Evolutionary conservation across 805 yeast species (phyloP).

Genomic region (Myxozyma udenii): DNA sequence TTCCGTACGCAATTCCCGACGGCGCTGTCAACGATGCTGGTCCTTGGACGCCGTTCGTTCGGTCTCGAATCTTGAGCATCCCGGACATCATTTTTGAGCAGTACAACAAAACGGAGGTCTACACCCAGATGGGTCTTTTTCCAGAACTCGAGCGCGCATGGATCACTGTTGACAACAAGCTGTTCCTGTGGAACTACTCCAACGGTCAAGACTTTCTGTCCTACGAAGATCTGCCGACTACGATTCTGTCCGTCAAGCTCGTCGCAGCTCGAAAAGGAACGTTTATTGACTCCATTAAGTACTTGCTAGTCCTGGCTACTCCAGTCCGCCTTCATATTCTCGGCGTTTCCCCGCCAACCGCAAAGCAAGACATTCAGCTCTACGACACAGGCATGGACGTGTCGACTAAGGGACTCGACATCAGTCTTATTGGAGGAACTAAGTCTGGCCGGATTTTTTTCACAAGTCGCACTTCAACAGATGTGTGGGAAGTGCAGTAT

Average conservation of each 20-base stretch:
- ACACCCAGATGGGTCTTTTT: conserved; percentile 77
- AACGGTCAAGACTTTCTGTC: conserved; percentile 66
- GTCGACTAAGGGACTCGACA: conserved; percentile 69
- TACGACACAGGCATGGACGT: conserved; percentile 81
- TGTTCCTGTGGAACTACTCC: conserved; percentile 78
- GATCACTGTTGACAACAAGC: conserved; percentile 77
- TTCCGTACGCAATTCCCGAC: conserved; percentile 1
- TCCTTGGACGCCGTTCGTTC: conserved; percentile 63
- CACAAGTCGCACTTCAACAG: conserved; percentile 70
- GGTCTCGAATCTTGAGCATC: conserved; percentile 60
- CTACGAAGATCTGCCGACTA: conserved; percentile 76
- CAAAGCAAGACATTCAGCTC: conserved; percentile 52
- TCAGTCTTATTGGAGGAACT: conserved; percentile 57
- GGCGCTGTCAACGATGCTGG: conserved; percentile 24
- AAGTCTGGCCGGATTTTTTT: conserved; percentile 75
- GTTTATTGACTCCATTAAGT: conserved; percentile 72
- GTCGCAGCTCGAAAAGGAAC: conserved; percentile 80
- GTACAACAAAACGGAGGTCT: conserved; percentile 59
- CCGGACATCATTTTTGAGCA: conserved; percentile 81
- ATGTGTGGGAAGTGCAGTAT: conserved; percentile 86
- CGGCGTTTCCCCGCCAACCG: conserved; percentile 57
- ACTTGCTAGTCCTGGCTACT: conserved; percentile 74
- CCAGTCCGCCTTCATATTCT: conserved; percentile 72
- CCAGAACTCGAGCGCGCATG: conserved; percentile 79
- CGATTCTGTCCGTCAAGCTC: conserved; percentile 70